These are phyloP conservation scores for Pterulicium gracile DNA, from an alignment of 1,284 basidiomycete genomes.

Conservation along the genomic window DNA sequence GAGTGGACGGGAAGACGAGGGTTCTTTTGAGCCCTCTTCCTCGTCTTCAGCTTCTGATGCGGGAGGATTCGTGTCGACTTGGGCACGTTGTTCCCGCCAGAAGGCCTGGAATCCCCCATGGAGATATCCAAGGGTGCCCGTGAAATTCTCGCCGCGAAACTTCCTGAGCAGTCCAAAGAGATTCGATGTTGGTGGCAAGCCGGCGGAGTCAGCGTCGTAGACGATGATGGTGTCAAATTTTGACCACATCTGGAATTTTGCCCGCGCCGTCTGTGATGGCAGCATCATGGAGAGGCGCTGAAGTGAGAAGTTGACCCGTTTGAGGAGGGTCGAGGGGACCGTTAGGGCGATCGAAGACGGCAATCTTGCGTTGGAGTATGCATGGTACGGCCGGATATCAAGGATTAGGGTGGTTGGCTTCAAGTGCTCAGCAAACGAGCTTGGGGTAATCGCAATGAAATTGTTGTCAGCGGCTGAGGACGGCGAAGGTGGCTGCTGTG, in stretches of 20 bases:
- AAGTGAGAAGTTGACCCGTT: conserved; percentile 76
- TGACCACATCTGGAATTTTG: conserved; percentile 51
- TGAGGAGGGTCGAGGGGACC: conserved; percentile 90
- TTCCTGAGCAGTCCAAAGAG: conserved; percentile 77
- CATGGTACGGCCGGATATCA: conserved; percentile 82
- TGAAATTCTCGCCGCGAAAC: conserved; percentile 64
- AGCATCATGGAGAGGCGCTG: conserved; percentile 70
- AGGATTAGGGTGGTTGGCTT: conserved; percentile 40
- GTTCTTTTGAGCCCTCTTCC: conserved; percentile 31
- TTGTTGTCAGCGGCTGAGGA: too few species aligned
- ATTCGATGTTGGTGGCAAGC: conserved; percentile 55
- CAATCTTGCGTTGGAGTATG: conserved; percentile 57
- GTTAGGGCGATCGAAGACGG: conserved; percentile 77
- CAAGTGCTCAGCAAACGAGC: background rate
- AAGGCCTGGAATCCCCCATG: conserved; percentile 72
- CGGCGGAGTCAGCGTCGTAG: conserved; percentile 68
- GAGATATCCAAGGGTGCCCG: conserved; percentile 62
- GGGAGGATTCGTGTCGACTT: conserved; percentile 40
- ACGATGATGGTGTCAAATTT: conserved; percentile 57
- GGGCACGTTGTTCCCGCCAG: conserved; percentile 39
- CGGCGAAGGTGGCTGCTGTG: too few species aligned
- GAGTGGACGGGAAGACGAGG: conserved; percentile 10
- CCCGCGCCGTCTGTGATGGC: conserved; percentile 41
- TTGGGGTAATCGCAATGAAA: background rate
- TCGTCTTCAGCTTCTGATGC: conserved; percentile 38